phyloP scores from a whole-genome alignment of 768 basidiomycete species.

The Suillus luteus region DNA sequence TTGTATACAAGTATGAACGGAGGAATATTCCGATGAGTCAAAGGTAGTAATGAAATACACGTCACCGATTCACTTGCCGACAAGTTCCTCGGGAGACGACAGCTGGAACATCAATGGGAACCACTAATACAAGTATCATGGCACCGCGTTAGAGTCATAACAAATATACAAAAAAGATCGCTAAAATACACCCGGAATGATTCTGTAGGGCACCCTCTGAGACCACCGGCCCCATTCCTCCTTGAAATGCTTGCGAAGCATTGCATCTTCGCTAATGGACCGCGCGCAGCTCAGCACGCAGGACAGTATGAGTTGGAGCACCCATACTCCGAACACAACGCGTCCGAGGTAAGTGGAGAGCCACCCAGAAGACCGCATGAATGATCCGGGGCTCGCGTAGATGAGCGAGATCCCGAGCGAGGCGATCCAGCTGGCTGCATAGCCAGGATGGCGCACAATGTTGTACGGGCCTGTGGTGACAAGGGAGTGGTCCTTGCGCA shows the following conservation, averaged over 20 bases:
- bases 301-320: constrained; percentile 24
- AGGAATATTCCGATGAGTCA: not conserved
- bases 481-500: constrained; percentile 33
- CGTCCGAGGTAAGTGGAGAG: constrained; percentile 23
- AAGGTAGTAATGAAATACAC: not conserved
- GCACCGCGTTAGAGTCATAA: not conserved
- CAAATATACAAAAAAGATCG: not conserved
- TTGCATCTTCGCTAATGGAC: constrained; percentile 27
- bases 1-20: not conserved
- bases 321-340: constrained; percentile 30
- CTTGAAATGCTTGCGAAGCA: constrained; percentile 24
- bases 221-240: constrained; percentile 29
- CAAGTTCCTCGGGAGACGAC: not conserved
- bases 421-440: constrained; percentile 28
- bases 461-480: constrained; percentile 38
- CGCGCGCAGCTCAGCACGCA: constrained; percentile 34
- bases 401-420: constrained; percentile 34
- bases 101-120: not conserved
- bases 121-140: not conserved
- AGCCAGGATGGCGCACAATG: constrained; percentile 39
- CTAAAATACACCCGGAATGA: constrained; percentile 32
- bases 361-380: constrained; percentile 28
- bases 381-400: constrained; percentile 35
- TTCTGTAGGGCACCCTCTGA: constrained; percentile 24
- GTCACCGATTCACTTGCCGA: not conserved